Base-by-base conservation (phyloP, 441 rosid species). In the Raphanus hybrid region DNA sequence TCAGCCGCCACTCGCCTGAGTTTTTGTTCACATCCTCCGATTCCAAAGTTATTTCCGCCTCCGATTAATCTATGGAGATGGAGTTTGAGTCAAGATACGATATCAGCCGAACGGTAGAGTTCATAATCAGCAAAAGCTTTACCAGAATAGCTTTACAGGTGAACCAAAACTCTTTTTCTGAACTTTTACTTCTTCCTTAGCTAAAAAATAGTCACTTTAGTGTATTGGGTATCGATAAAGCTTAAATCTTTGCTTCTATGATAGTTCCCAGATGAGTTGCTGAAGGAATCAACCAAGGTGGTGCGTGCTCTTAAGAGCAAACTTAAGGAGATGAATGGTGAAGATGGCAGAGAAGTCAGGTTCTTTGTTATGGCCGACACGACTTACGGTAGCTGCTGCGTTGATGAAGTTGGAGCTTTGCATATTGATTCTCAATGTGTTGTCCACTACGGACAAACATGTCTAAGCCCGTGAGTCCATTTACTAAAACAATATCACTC, bases 341-440 rank as follows among this genome's bases (percentile, higher is more conserved):
- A 66, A 1, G 86, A 79, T 70, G 82, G 70, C 10, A 79, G 75
- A 64, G 85, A 84, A 71, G 84, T 91, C 64, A 69, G 91, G 27
- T 78, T 95, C 80, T 91, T 84, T 80, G 85, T 95, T 6, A 91
- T 95, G 96, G 99, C 99, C 0, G 99, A 95, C 75, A 86, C 98
- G 48, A 86, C 96, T 5, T 95, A 84, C 34, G 99, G 99, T 11
- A 92, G 97, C 55, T 95, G 99, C 75, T 95, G 98, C 48, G 83
- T 92, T 63, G 99, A 92, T 69, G 99, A 95, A 83, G 94, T 92
- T 14, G 99, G 90, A 73, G 98, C 99, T 60, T 85, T 91, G 1
- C 99, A 87, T 76, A 70, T 87, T 75, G 82, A 84, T 85, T 89
- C 96, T 26, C 84, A 92, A 8, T 95, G 98, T 60, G 96, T 95